phyloP scores from a whole-genome alignment of 208 protist genomes.

The Tritrichomonas musculus region DNA sequence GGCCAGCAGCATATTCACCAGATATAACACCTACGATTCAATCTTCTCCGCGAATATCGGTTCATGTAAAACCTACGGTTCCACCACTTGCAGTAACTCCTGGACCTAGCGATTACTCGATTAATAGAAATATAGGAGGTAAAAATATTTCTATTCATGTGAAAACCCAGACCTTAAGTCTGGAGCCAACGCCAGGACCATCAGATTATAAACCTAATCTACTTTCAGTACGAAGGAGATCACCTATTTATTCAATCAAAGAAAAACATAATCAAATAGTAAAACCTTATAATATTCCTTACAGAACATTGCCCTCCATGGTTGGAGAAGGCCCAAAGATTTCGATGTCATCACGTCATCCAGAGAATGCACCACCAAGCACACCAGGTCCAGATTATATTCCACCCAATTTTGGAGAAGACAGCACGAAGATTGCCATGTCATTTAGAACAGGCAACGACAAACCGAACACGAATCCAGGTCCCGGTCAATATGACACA shows the following conservation, averaged over 20 bases:
- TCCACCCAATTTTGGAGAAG: not conserved
- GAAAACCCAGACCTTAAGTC: not conserved
- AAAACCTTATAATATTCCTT: not conserved
- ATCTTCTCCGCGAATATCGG: not conserved
- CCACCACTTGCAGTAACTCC: not conserved
- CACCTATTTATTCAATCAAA: not conserved
- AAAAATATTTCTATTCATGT: not conserved
- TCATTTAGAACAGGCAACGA: not conserved
- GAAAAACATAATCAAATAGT: not conserved
- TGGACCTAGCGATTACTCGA: not conserved
- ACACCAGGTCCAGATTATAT: not conserved
- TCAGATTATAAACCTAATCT: not conserved
- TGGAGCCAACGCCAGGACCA: not conserved
- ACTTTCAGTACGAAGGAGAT: not conserved
- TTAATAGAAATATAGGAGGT: not conserved
- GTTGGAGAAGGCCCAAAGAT: not conserved
- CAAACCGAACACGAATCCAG: not conserved
- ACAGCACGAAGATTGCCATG: not conserved
- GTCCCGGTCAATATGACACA: not conserved
- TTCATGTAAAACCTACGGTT: not conserved
- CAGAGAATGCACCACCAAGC: not conserved
- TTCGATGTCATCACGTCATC: not conserved
- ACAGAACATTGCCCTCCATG: not conserved
- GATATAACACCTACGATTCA: not conserved
- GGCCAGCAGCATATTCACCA: not conserved